Base-by-base conservation (phyloP, 1,284 basidiomycete species). In the Irpex sp. region DNA sequence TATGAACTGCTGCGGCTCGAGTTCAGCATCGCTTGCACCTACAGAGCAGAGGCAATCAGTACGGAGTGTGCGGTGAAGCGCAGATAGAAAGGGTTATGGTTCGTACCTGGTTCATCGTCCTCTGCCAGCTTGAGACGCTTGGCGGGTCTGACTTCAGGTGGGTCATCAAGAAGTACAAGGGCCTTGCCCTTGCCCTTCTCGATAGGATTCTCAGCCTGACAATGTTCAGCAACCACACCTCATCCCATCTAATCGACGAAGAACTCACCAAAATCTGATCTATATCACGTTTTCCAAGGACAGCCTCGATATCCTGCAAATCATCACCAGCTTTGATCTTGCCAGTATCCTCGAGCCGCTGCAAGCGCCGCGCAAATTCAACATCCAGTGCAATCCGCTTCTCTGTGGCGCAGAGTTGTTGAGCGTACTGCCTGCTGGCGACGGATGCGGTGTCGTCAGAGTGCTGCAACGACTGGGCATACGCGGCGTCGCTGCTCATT, bases 311-410 rank as follows among this genome's bases (percentile, higher is more conserved):
- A 35, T 54, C 49, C 9, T 35, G 47, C 31, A 17, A n/a, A 19
- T 75, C 71, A 26, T 69, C 68, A 46, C 74, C 72, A n/a, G 26
- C 66, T 61, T 3, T 74, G 19, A 19, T 71, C 13, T 69, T 69
- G 33, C 63, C 56, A 15, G 75, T 69, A 37, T 75, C 65, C 5
- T 71, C 68, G 5, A 58, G 19, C 36, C 69, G 70, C 61, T 79
- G 77, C 26, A 79, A 66, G n/a, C 68, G 70, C 37, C 68, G 70
- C 4, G 78, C 78, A 63, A 77, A 79, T 64, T 77, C 77, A 8
- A 73, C 70, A 66, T 79, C 78, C 4, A 78, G 62, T 19, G 70
- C 63, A n/a, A 69, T 53, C 66, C 78, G 78, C 69, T 74, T 77
- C 67, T 79, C 78, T 17, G 73, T 70, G 6, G 77, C 77, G 11